Percentiles rank a stretch among this genome's conserved stretches.
These are phyloP conservation scores for Eimeria praecox DNA, from an alignment of 169 alveolate genomes.

Conservation along the genomic window DNA sequence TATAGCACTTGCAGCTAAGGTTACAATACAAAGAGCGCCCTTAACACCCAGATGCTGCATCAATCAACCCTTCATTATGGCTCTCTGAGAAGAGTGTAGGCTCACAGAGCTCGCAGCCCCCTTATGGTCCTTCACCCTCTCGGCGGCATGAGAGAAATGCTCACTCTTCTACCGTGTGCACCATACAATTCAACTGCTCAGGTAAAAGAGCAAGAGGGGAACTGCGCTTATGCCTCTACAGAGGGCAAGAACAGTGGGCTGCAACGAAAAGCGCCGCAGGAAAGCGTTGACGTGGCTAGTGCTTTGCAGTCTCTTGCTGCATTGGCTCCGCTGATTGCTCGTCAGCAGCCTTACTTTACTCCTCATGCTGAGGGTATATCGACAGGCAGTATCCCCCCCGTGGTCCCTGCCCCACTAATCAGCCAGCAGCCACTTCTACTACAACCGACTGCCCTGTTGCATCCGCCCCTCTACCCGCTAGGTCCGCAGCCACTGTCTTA, in stretches of 20 bases:
- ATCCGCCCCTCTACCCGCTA: not conserved
- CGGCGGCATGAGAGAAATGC: not conserved
- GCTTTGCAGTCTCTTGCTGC: conserved; percentile 37
- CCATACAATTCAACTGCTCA: conserved; percentile 25
- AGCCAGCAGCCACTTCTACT: conserved; percentile 62
- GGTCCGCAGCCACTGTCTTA: conserved; percentile 16
- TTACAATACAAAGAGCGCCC: not conserved
- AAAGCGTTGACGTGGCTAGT: conserved; percentile 14
- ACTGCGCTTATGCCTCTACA: not conserved
- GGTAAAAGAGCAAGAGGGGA: not conserved
- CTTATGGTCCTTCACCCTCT: not conserved
- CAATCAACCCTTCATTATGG: not conserved
- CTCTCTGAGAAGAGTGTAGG: not conserved
- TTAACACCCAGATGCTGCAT: not conserved
- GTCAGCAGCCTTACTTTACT: not conserved
- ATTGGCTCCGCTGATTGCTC: conserved; percentile 49
- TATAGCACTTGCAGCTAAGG: not conserved
- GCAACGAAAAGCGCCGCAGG: conserved; percentile 13
- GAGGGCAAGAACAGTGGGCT: not conserved
- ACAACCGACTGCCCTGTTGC: conserved; percentile 60
- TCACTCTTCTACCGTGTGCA: not conserved
- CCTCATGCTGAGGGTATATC: conserved; percentile 13
- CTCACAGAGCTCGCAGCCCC: not conserved
- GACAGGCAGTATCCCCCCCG: conserved; percentile 15
- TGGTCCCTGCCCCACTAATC: conserved; percentile 45